A percentile compares a stretch with the other conserved stretches of the same genome.
Conservation (phyloP, 768 basidiomycete species). For the Lentinula sp. region DNA sequence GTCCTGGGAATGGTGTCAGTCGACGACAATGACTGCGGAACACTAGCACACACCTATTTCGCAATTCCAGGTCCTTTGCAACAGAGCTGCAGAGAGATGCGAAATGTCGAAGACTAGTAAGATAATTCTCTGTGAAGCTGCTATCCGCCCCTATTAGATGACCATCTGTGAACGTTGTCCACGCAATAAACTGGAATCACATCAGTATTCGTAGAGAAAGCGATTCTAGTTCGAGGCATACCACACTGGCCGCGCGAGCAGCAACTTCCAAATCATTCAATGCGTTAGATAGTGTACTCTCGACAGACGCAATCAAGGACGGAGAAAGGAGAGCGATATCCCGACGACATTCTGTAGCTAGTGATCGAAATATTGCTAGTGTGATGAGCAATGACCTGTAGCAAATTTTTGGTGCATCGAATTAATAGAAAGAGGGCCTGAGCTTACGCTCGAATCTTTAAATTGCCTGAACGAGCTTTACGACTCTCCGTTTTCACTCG, state of each 20-base stretch:
- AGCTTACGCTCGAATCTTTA: conserved; percentile 74
- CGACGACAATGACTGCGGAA: background rate
- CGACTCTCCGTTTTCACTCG: conserved; percentile 54
- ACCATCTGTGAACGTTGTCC: conserved; percentile 89
- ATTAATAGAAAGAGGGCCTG: background rate
- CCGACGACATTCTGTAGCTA: conserved; percentile 82
- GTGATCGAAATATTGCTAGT: conserved; percentile 71
- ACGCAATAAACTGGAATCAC: conserved; percentile 71
- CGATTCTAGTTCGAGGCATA: conserved; percentile 30
- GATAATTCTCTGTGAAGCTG: conserved; percentile 61
- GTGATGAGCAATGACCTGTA: conserved; percentile 74
- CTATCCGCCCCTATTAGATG: conserved; percentile 76
- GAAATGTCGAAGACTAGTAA: conserved; percentile 61
- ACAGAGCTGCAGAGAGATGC: conserved; percentile 49
- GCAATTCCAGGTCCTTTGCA: conserved; percentile 58
- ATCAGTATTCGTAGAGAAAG: background rate
- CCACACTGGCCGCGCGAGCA: conserved; percentile 75
- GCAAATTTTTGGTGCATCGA: background rate
- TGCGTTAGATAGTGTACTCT: conserved; percentile 46
- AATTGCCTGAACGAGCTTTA: conserved; percentile 71
- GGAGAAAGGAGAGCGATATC: conserved; percentile 74
- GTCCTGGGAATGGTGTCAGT: conserved; percentile 42
- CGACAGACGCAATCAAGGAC: conserved; percentile 61
- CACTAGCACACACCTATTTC: conserved; percentile 51
- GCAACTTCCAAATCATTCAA: conserved; percentile 68